Evolutionary conservation across 164 flowering plant species (phyloP).

Genomic region (Akebia trifoliata): DNA sequence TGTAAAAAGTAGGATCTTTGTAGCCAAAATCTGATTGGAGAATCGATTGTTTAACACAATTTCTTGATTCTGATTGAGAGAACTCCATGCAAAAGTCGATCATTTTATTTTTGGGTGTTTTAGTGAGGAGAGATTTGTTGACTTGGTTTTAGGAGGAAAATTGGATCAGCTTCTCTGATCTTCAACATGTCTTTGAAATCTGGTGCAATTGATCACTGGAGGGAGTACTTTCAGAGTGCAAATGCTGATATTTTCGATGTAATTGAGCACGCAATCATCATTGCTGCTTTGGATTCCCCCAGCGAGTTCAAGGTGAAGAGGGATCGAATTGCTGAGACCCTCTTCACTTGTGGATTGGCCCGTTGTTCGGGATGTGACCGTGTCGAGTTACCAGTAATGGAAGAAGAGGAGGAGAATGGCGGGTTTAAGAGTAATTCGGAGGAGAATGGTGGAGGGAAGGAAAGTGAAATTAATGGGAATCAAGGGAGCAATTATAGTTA

Average conservation of each 20-base stretch:
- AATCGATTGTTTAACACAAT: too few relatives aligned
- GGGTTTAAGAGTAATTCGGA: slow-evolving; percentile 24
- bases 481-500: slow-evolving; percentile 52
- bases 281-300: slow-evolving; percentile 35
- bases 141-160: too few relatives aligned
- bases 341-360: slow-evolving; percentile 21
- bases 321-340: slow-evolving; percentile 32
- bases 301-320: slow-evolving; percentile 29
- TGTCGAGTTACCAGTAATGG: slow-evolving; percentile 18
- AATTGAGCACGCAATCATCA: slow-evolving; percentile 28
- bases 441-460: slow-evolving; percentile 37
- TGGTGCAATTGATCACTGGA: slow-evolving; percentile 28
- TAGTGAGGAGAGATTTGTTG: too few relatives aligned
- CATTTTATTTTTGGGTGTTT: too few relatives aligned
- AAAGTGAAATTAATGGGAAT: slow-evolving; percentile 33
- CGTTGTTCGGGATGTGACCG: slow-evolving; percentile 28
- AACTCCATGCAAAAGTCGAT: too few relatives aligned
- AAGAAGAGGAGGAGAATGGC: slow-evolving; percentile 21
- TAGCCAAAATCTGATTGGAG: too few relatives aligned
- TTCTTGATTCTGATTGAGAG: too few relatives aligned
- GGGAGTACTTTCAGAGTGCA: slow-evolving; percentile 26
- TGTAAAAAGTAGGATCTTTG: too few relatives aligned
- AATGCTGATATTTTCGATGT: slow-evolving; percentile 30
- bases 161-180: slow-evolving; percentile 1
- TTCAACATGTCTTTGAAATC: slow-evolving; percentile 14